phyloP scores from a whole-genome alignment of 2,329 filamentous ascomycete species.

The Epichloe uncinata region DNA sequence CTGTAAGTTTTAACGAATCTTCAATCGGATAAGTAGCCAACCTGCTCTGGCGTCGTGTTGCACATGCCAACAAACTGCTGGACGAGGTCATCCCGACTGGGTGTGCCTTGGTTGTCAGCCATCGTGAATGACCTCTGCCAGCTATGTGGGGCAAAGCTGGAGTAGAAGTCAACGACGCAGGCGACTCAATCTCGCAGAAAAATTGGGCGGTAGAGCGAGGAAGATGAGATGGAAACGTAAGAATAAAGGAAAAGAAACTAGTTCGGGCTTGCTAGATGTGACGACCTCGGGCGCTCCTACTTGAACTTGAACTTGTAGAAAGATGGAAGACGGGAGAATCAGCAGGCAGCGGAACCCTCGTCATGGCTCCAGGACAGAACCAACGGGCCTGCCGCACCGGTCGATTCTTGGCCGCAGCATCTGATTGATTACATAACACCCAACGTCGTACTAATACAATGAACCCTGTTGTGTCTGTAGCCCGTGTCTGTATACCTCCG shows the following conservation, averaged over 20 bases:
- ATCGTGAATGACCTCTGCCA: neutral
- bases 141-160: neutral
- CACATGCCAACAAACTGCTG: slow-evolving; percentile 4
- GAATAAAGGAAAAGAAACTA: neutral
- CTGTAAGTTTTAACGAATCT: no score
- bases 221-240: no score
- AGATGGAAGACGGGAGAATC: neutral
- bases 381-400: no score
- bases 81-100: slow-evolving; percentile 4
- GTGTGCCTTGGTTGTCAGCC: slow-evolving; percentile 1
- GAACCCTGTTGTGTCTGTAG: neutral
- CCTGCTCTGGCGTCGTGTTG: slow-evolving; percentile 4
- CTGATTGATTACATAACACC: neutral
- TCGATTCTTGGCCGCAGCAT: neutral
- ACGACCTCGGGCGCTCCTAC: neutral
- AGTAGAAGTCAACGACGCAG: neutral
- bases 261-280: neutral
- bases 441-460: neutral
- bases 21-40: neutral
- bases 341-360: neutral
- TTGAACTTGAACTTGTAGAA: neutral
- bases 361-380: neutral
- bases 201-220: no score
- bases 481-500: neutral
- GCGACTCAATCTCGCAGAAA: no score